These are phyloP conservation scores for Candida nemodendra DNA, from an alignment of 805 yeast species.

Conservation along the genomic window DNA sequence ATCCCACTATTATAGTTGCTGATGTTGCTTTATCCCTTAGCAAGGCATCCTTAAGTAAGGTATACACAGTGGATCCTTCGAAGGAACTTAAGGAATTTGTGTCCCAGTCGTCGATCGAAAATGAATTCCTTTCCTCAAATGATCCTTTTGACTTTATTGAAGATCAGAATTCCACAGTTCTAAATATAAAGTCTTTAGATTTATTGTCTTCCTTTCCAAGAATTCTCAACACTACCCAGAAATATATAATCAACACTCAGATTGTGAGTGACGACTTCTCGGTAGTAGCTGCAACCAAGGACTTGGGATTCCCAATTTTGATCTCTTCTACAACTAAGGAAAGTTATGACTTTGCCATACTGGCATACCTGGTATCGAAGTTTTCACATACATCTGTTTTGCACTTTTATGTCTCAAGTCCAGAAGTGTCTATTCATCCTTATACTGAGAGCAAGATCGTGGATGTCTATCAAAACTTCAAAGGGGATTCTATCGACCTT, in stretches of 20 bases:
- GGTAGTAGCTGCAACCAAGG: constrained; percentile 68
- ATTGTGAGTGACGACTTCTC: constrained; percentile 63
- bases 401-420: constrained; percentile 55
- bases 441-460: constrained; percentile 7
- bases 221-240: constrained; percentile 37
- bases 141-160: constrained; percentile 53
- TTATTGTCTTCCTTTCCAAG: constrained; percentile 62
- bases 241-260: constrained; percentile 60
- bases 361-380: constrained; percentile 57
- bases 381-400: constrained; percentile 55
- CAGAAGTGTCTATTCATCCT: constrained; percentile 8
- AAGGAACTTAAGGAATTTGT: constrained; percentile 1
- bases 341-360: constrained; percentile 50
- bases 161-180: constrained; percentile 38
- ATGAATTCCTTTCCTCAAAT: constrained; percentile 35
- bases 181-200: constrained; percentile 52
- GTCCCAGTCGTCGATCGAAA: not conserved
- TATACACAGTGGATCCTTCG: constrained; percentile 16
- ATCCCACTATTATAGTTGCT: constrained; percentile 1
- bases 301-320: constrained; percentile 59
- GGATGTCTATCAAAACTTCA: constrained; percentile 17
- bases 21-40: constrained; percentile 2
- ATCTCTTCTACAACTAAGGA: constrained; percentile 64
- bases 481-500: constrained; percentile 30
- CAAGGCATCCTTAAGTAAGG: constrained; percentile 12